These are phyloP conservation scores for Termitomyces heimii DNA, from an alignment of 768 basidiomycete genomes.

Conservation along the genomic window DNA sequence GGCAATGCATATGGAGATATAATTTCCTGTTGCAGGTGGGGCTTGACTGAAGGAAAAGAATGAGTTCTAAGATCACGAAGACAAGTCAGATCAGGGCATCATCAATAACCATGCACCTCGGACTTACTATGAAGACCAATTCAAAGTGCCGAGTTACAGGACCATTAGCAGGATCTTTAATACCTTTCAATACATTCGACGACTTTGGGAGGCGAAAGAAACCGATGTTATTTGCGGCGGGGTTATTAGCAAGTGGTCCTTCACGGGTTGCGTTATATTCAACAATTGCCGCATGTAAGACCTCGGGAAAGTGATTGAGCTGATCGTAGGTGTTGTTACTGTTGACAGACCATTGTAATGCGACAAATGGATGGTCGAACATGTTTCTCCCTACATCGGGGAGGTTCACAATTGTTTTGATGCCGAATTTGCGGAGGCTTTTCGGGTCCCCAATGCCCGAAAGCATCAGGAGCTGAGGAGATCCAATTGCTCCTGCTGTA, in stretches of 20 bases:
- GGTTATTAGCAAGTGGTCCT: conserved; percentile 18
- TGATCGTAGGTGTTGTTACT: conserved; percentile 11
- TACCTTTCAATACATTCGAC: conserved; percentile 3
- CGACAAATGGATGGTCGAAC: conserved; percentile 18
- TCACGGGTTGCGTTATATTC: conserved; percentile 15
- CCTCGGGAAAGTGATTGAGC: conserved; percentile 11
- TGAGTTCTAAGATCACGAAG: conserved; percentile 2
- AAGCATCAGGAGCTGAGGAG: conserved; percentile 20
- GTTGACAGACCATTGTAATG: conserved; percentile 18
- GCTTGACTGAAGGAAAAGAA: conserved; percentile 2
- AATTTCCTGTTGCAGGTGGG: conserved; percentile 9
- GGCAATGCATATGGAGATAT: conserved; percentile 1
- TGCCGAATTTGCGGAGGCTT: conserved; percentile 11
- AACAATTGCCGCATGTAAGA: conserved; percentile 2
- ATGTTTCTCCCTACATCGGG: conserved; percentile 22
- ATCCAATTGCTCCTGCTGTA: conserved; percentile 24
- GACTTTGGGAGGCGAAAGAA: conserved; percentile 12
- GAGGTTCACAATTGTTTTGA: conserved; percentile 14
- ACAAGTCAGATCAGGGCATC: not conserved
- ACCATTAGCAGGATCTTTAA: conserved; percentile 18
- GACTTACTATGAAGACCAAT: conserved; percentile 3
- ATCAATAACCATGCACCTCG: no score
- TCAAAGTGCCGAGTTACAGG: conserved; percentile 18
- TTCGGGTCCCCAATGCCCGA: conserved; percentile 23
- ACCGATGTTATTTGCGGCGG: conserved; percentile 9